Evolutionary conservation across 1,284 basidiomycete genomes (phyloP), one percentile per base, ranked within the genome.

Genomic region (Ustilago nuda): DNA sequence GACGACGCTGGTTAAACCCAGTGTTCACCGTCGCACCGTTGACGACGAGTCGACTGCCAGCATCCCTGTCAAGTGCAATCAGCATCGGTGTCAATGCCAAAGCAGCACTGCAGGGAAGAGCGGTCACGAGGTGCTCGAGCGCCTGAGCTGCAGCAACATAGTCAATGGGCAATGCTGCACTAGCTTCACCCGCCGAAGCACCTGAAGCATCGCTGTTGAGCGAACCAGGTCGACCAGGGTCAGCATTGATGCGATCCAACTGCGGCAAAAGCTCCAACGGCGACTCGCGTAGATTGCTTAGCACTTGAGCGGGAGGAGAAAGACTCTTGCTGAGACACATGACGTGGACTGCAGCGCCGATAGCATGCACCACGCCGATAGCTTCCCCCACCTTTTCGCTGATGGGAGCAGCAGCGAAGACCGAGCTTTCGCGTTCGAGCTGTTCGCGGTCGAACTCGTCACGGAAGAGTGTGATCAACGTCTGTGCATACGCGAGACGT

Each of bases 51-150:
- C 86, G 77, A 80, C 87, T 73, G 7, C 85, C 85, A 2, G 89
- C 88, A 41, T 90, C 89, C 7, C 84, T 86, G 76, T 94, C 91
- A 45, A 98, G 86, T 0, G 92, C 91, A 36, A 94, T 84, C 43
- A 98, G 87, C 92, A 96, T 95, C 1, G 95, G 95, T 37, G 94
- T 88, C 35, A 93, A 91, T 0, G 92, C 91, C 23, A 94, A 86
- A 41, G 96, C 82, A 1, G 92, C 92, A 30, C 92, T 89, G 33
- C 92, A 87, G 0, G 95, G 93, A 17, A 92, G 85, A 46, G 91
- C 89, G 59, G 91, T 88, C 56, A 94, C 91, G 15, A 93, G 87
- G 3, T 89, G 89, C 17, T 88, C 89, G 35, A 98, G 88, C 52
- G 95, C 89, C 45, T 89, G 88, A n/a, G 92, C 87, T 43, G 94